phyloP scores from a whole-genome alignment of 73 alveolate genomes.

The Symbiodinium natans region DNA sequence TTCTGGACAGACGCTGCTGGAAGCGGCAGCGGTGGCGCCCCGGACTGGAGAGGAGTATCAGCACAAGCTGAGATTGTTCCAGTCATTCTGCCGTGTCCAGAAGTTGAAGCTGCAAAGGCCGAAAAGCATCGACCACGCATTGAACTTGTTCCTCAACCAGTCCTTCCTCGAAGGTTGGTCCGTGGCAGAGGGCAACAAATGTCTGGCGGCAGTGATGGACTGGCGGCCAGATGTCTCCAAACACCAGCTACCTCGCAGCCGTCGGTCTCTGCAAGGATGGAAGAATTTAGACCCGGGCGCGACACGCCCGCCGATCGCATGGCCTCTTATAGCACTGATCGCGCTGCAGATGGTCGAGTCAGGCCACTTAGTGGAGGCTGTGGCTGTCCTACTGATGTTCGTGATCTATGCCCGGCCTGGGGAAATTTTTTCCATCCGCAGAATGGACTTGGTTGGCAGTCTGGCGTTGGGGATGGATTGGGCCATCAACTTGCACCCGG shows the following conservation, averaged over 20 bases:
- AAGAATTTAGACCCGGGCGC: conserved; percentile 37
- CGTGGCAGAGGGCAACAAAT: conserved; percentile 29
- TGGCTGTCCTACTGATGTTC: conserved; percentile 35
- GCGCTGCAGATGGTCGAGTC: neutral
- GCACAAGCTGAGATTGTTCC: neutral
- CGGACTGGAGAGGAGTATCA: neutral
- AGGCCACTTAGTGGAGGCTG: neutral
- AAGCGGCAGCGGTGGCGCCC: conserved; percentile 38
- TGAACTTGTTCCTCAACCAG: neutral
- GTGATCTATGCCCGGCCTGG: conserved; percentile 37
- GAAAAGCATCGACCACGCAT: neutral
- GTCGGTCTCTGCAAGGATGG: conserved; percentile 48
- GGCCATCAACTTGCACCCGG: conserved; percentile 4
- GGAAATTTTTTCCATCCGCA: neutral
- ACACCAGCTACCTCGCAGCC: neutral
- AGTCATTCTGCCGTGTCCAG: neutral
- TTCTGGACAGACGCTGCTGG: neutral
- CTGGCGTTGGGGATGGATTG: neutral
- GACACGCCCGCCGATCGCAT: conserved; percentile 42
- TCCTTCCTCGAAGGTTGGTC: conserved; percentile 24
- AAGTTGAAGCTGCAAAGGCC: neutral
- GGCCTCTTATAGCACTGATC: neutral
- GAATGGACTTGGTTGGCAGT: neutral
- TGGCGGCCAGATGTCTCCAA: neutral
- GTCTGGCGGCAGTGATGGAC: conserved; percentile 31